Conservation (phyloP, 345 rosid genomes). For the Linum tenue region DNA sequence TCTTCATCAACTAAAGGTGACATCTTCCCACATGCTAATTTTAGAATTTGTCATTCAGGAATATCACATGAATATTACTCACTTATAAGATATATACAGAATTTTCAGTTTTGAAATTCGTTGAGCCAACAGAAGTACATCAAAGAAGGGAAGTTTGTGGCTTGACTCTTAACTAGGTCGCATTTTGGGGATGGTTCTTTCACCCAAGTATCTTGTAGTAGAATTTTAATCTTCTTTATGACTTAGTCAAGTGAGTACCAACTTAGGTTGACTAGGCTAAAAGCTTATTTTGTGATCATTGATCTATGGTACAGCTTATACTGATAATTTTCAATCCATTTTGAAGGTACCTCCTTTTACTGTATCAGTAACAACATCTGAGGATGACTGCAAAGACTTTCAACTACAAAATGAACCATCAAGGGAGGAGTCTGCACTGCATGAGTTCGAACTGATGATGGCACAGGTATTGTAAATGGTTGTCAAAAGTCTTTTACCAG, state of each 20-base stretch:
- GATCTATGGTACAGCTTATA: not conserved
- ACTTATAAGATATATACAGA: too few relatives aligned
- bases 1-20: conserved; percentile 19
- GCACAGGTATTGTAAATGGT: conserved; percentile 38
- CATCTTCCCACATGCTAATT: conserved; percentile 1
- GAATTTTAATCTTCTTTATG: not conserved
- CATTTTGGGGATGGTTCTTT: not conserved
- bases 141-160: too few relatives aligned
- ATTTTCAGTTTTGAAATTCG: not conserved
- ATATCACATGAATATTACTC: too few relatives aligned
- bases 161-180: too few relatives aligned
- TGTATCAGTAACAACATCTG: conserved; percentile 16
- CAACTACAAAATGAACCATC: conserved; percentile 26
- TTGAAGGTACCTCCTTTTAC: conserved; percentile 21
- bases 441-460: conserved; percentile 59
- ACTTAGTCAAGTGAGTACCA: not conserved
- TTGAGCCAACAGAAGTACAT: too few relatives aligned
- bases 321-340: conserved; percentile 2
- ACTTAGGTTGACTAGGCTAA: not conserved
- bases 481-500: not conserved
- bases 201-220: not conserved
- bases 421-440: conserved; percentile 49
- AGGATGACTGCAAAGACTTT: conserved; percentile 20
- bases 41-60: not conserved
- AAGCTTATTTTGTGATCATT: not conserved